A percentile compares a stretch with the other conserved stretches of the same genome.
Conservation (phyloP, 2,329 filamentous ascomycete species). For the Cladosporium sp. region DNA sequence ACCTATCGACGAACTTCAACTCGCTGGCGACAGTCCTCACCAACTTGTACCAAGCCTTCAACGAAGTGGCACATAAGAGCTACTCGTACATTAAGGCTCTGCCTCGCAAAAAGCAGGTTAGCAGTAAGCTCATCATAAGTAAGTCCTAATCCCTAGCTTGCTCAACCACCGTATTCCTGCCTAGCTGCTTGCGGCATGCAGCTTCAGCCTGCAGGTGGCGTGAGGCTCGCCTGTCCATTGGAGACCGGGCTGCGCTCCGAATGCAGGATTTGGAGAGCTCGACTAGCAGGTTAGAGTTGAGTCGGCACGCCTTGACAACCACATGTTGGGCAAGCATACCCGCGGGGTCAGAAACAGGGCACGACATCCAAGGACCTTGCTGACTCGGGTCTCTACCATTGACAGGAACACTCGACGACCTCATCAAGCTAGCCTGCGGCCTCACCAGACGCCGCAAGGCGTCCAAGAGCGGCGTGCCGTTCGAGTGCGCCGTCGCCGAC, state of each 20-base stretch:
- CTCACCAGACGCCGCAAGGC: slow-evolving; percentile 51
- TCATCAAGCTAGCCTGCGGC: slow-evolving; percentile 58
- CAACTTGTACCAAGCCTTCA: slow-evolving; percentile 71
- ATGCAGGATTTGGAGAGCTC: slow-evolving; percentile 2
- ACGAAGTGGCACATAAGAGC: slow-evolving; percentile 70
- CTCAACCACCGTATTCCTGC: neutral
- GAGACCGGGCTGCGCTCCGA: slow-evolving; percentile 1
- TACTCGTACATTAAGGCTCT: slow-evolving; percentile 58
- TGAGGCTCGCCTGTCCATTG: too few species aligned
- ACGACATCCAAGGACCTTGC: neutral
- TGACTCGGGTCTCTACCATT: neutral
- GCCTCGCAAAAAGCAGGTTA: slow-evolving; percentile 50
- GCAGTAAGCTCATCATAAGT: slow-evolving; percentile 54
- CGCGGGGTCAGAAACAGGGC: slow-evolving; percentile 1
- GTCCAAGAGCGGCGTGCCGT: slow-evolving; percentile 30
- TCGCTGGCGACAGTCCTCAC: slow-evolving; percentile 57
- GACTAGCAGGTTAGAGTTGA: neutral
- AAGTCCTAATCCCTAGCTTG: slow-evolving; percentile 27
- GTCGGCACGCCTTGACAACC: neutral
- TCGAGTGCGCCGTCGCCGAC: slow-evolving; percentile 55
- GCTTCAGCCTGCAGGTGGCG: neutral
- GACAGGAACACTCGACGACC: slow-evolving; percentile 57
- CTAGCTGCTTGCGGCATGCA: neutral
- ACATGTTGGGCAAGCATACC: slow-evolving; percentile 1
- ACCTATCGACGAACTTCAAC: slow-evolving; percentile 76